These are phyloP conservation scores for Arabidopsis arenosa DNA, from an alignment of 345 rosid species.

Conservation along the genomic window DNA sequence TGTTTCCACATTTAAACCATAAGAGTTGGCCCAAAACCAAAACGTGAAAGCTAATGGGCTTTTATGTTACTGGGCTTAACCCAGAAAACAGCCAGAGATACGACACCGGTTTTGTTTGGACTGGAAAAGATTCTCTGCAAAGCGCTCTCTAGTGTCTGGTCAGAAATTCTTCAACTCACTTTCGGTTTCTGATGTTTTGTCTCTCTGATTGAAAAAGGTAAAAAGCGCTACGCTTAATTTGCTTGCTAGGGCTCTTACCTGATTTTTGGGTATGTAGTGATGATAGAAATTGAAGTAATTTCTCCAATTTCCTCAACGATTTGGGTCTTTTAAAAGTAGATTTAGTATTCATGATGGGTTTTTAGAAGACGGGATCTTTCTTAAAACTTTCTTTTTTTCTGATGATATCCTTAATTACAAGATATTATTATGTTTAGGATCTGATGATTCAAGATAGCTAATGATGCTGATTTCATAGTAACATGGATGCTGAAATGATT, in stretches of 20 bases:
- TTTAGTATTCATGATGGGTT: not conserved
- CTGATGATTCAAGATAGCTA: not conserved
- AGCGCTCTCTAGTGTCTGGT: slow-evolving; percentile 14
- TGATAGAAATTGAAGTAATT: slow-evolving; percentile 6
- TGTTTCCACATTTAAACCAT: not conserved
- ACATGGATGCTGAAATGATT: not conserved
- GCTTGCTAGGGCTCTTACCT: not conserved
- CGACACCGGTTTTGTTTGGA: not conserved
- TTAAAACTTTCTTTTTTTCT: no score
- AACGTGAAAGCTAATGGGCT: slow-evolving; percentile 12
- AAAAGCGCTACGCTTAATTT: not conserved
- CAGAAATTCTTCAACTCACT: slow-evolving; percentile 6
- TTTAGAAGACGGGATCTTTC: no score
- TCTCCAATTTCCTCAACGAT: not conserved
- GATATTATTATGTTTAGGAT: not conserved
- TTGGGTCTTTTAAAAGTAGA: not conserved
- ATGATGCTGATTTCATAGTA: not conserved
- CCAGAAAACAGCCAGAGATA: not conserved
- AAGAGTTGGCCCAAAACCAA: not conserved
- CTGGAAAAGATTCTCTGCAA: slow-evolving; percentile 8
- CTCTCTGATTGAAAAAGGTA: slow-evolving; percentile 25
- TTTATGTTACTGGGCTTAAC: not conserved
- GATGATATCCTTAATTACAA: not conserved
- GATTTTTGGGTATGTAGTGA: not conserved
- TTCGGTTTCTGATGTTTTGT: slow-evolving; percentile 9